Conservation (phyloP, 2,329 filamentous ascomycete species). For the Fusarium virguliforme region DNA sequence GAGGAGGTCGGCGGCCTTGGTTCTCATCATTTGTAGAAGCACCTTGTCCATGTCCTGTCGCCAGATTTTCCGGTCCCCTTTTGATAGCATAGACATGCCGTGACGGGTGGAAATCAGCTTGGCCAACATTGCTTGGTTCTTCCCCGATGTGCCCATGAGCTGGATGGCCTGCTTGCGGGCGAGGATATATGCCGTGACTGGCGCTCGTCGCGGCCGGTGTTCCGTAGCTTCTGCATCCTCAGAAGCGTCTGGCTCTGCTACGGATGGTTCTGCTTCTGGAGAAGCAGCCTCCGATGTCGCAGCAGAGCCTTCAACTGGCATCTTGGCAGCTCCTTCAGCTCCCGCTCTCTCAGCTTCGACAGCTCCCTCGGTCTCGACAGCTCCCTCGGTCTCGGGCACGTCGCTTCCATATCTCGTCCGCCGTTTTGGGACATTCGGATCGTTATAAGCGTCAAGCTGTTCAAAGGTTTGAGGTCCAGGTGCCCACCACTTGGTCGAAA, state of each 20-base stretch:
- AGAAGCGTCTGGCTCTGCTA: background rate
- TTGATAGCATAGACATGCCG: conserved; percentile 49
- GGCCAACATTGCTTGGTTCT: background rate
- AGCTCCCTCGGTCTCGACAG: background rate
- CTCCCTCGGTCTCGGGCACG: background rate
- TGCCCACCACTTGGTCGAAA: conserved; percentile 68
- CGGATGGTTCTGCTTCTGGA: background rate
- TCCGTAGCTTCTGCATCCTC: background rate
- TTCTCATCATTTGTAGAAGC: conserved; percentile 67
- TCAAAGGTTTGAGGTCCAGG: conserved; percentile 62
- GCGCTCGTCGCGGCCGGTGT: conserved; percentile 26
- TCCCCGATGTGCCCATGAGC: conserved; percentile 20
- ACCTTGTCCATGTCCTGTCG: conserved; percentile 71
- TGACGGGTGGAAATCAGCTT: conserved; percentile 44
- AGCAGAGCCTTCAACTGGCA: background rate
- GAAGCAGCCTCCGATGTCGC: background rate
- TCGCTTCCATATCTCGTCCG: background rate
- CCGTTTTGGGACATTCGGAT: background rate
- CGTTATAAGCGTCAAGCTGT: conserved; percentile 41
- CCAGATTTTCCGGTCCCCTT: conserved; percentile 44
- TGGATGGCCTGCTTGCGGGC: conserved; percentile 54
- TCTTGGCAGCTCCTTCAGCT: background rate
- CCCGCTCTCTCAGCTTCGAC: background rate
- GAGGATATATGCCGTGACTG: conserved; percentile 48
- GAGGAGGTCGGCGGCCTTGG: conserved; percentile 64